Base-by-base conservation (phyloP, 129 eudicot species). In the Kitagawia praeruptora region DNA sequence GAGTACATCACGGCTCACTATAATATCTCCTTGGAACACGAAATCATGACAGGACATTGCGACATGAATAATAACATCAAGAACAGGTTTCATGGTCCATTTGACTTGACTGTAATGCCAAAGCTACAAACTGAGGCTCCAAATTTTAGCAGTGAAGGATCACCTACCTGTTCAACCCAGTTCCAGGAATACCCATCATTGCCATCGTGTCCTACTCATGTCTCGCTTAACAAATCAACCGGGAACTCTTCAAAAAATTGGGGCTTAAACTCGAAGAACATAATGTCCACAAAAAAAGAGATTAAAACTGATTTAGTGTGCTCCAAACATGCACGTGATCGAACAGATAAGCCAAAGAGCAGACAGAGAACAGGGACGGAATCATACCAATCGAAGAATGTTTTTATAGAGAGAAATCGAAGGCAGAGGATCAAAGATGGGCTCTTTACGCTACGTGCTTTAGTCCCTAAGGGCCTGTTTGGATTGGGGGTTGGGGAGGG, bases 371-470 rank as follows among this genome's bases (percentile, higher is more conserved):
- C 51, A 15, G 85, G 79, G 11, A 81, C 80, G 64, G 87, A 87
- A 58, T 84, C 71, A 31, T 80, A 71, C 79, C 87, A 84, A 42
- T 91, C 98, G 44, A 94, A 94, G 86, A 91, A 91, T 85, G 91
- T 94, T 48, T 12, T 81, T 51, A 87, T 92, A 4, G 98, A 91
- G 85, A 87, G 97, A 56, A 89, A 85, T 46, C 75, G 97, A 76
- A 87, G 98, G 86, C 76, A 44, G 63, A 87, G 93, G 86, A 94
- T 94, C 76, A 94, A 85, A 74, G 85, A 87, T 18, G 87, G 92
- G 73, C 87, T 89, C 47, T 85, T 84, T 74, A 79, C 88, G 76
- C 86, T 94, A 27, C 96, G 98, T 16, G 80, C 98, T 80, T 80
- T 91, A 81, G 97, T 91, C 79, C 98, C 97, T 18, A n/a, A n/a